Evolutionary conservation across 257 asterid genomes (phyloP), one percentile per base, ranked within the genome.

Genomic region (Paraleonurus japonicus): DNA sequence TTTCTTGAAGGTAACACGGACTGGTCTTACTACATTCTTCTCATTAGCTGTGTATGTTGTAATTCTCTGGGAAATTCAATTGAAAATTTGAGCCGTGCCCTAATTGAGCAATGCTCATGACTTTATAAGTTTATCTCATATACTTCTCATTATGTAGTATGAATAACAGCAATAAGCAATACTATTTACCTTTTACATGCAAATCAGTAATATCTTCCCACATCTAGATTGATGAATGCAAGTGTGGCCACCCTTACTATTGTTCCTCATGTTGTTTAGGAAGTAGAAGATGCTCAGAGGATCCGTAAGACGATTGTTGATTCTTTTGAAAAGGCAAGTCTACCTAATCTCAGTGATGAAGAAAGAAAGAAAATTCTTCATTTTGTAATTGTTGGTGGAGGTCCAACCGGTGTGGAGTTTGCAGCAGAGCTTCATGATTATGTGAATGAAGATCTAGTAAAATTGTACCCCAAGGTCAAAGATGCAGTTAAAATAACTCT

Each of bases 321-420:
- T 73, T 91, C 96, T 79, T 94, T 94, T 81, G 99, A 94, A 71
- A 86, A 79, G 81, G 99, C 99, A 39, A 86, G 86, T 76, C 61
- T 91, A 80, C 96, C 97, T 33, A 88, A 75, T 65, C 85, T 94
- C 61, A 87, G 85, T 76, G 95, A 91, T 63, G 95, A 94, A 83
- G 99, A 91, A 80, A 89, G 90, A 72, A 84, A 83, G 82, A 83
- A 78, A 66, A 79, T 94, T 79, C 99, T 94, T 83, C 99, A 94
- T 76, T 94, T 94, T 75, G 96, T 94, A 57, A 85, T 94, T 58
- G 97, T 94, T 76, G 99, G 97, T 81, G 99, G 99, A 75, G 99
- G 99, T 50, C 97, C 99, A 53, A 85, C 96, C 3, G 99, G 99
- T 33, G 88, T 84, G 20, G 88, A 84, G 76, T 84, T 84, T 75